These are phyloP conservation scores for Huiozyma sinensis DNA, from an alignment of 805 yeast genomes.

Conservation along the genomic window DNA sequence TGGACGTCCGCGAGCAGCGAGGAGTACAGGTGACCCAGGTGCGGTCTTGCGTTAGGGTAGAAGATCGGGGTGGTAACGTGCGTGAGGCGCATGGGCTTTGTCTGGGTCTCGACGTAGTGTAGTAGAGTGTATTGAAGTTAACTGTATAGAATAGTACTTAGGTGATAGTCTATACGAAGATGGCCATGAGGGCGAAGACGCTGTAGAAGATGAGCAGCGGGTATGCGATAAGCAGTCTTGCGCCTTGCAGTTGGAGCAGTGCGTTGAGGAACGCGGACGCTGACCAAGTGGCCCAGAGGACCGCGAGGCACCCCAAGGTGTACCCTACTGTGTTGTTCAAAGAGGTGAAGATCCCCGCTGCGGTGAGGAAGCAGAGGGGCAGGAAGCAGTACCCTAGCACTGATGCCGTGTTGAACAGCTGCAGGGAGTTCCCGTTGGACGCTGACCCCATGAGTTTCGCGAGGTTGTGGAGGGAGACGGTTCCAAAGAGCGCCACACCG, in stretches of 20 bases:
- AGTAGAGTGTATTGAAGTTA: not conserved
- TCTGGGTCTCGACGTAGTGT: not conserved
- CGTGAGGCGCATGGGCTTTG: not conserved
- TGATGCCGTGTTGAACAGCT: constrained; percentile 64
- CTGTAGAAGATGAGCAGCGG: constrained; percentile 87
- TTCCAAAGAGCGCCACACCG: constrained; percentile 90
- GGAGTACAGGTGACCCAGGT: constrained; percentile 84
- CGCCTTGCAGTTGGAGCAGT: constrained; percentile 71
- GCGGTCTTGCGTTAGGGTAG: constrained; percentile 92
- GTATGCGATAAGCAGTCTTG: constrained; percentile 84
- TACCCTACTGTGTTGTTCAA: constrained; percentile 73
- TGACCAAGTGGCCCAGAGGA: constrained; percentile 85
- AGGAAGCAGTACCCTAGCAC: constrained; percentile 89
- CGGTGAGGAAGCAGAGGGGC: constrained; percentile 55
- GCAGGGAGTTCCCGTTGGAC: constrained; percentile 23
- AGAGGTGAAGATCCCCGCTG: constrained; percentile 62
- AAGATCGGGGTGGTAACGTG: constrained; percentile 87
- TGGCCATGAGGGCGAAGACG: constrained; percentile 91
- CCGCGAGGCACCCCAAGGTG: constrained; percentile 50
- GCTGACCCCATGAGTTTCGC: constrained; percentile 77
- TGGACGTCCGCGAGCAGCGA: constrained; percentile 75
- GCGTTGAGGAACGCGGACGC: constrained; percentile 89
- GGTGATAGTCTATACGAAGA: constrained; percentile 38
- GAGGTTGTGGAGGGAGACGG: constrained; percentile 69
- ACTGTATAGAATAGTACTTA: not conserved